Base-by-base conservation (phyloP, 176 grass and related monocot species). In the Puya raimondii region DNA sequence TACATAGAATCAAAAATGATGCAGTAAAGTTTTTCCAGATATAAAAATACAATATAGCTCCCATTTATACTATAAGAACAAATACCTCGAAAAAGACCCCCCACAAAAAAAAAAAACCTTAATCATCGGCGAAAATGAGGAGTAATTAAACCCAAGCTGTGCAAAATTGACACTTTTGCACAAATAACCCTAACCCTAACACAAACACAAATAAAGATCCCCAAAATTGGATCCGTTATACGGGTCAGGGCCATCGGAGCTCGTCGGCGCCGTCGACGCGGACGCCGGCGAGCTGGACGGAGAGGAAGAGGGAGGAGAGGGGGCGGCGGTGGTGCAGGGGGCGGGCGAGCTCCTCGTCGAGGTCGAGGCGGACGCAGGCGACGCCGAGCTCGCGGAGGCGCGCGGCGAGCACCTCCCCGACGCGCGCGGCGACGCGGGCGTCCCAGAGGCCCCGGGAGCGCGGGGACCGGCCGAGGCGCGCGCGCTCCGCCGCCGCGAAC, bases 351-450 rank as follows among this genome's bases (percentile, higher is more conserved):
- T 86, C 83, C 68, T 77, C 74, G 12, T 23, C 63, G 12, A 71
- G 78, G 74, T 86, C 79, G 64, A 86, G 64, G 63, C 65, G 29
- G 20, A 86, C 69, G 52, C 21, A 48, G 26, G 64, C 64, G 25
- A 86, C 27, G 53, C 70, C 84, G 52, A 74, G 12, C 11, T 67
- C 65, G 21, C 51, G 68, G 1, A 86, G 69, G 51, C 84, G 78
- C 42, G 74, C 4, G 47, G 74, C 84, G 2, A 86, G 79, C 69
- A 70, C 69, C 73, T 86, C 84, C 53, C 84, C 84, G 33, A 86
- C 70, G 8, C 84, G 84, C 14, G 73, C 74, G 23, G 84, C 78
- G 15, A 76, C 52, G 64, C 27, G 50, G 66, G 63, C 42, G 27
- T 78, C 68, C 84, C 84, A 86, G 29, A 29, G 49, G 69, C 67